Conservation (phyloP, 1,139 yeast species). For the Meyerozyma elateridarum region DNA sequence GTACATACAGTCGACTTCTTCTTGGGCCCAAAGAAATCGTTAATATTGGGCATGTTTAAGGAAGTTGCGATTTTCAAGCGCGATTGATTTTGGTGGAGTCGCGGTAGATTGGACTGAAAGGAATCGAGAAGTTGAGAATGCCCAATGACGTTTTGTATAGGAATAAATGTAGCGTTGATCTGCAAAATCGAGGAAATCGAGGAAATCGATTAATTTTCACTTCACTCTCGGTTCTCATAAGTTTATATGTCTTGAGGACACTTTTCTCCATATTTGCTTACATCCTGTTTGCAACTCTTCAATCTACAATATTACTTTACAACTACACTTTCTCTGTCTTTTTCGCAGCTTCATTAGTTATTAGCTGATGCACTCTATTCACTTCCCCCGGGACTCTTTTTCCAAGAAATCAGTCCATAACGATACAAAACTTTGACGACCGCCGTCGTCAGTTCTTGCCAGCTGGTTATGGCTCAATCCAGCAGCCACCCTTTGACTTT, state of each 20-base stretch:
- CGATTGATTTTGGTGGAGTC: not conserved
- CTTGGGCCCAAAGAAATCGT: slow-evolving; percentile 3
- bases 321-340: no score
- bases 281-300: no score
- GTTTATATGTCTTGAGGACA: no score
- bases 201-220: no score
- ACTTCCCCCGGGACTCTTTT: slow-evolving; percentile 51
- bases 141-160: no score
- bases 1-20: not conserved
- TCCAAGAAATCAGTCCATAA: slow-evolving; percentile 89
- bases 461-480: slow-evolving; percentile 56
- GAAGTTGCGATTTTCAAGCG: slow-evolving; percentile 1
- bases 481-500: slow-evolving; percentile 73
- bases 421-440: slow-evolving; percentile 72
- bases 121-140: not conserved
- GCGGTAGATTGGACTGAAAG: not conserved
- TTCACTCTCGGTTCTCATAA: no score
- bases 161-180: no score
- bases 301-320: no score
- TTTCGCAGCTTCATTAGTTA: no score
- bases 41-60: slow-evolving; percentile 2
- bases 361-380: no score
- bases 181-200: no score
- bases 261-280: no score
- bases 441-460: slow-evolving; percentile 19